These are phyloP conservation scores for Helotiales sp. DNA, from an alignment of 2,329 filamentous ascomycete genomes.

Conservation along the genomic window DNA sequence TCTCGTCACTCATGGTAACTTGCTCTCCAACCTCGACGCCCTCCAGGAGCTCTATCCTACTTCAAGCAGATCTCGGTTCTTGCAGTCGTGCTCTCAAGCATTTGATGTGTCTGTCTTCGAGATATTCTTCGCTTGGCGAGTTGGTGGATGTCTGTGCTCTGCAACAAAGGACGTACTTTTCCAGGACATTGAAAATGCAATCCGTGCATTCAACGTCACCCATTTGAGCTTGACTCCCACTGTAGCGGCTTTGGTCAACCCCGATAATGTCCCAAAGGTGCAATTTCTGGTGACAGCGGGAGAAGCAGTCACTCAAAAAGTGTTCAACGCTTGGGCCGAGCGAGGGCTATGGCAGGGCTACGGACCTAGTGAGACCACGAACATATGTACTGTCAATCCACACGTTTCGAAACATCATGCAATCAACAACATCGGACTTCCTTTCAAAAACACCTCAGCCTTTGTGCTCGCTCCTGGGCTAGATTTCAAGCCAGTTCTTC, in stretches of 20 bases:
- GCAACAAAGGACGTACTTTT: constrained; percentile 74
- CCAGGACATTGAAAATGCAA: constrained; percentile 66
- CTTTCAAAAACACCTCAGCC: constrained; percentile 71
- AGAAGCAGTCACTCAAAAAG: constrained; percentile 73
- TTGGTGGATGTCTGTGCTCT: constrained; percentile 76
- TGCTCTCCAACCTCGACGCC: constrained; percentile 72
- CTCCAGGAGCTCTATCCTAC: constrained; percentile 67
- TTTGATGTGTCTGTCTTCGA: constrained; percentile 91
- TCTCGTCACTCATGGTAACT: constrained; percentile 72
- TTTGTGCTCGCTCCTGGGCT: constrained; percentile 41
- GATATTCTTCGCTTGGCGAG: constrained; percentile 81
- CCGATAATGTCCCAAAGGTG: constrained; percentile 67
- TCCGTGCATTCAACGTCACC: constrained; percentile 64
- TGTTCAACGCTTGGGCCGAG: constrained; percentile 68
- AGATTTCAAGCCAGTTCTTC: constrained; percentile 56
- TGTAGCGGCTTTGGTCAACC: constrained; percentile 73
- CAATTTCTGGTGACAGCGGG: constrained; percentile 79
- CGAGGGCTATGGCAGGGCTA: constrained; percentile 76
- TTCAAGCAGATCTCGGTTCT: constrained; percentile 49
- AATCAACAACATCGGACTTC: constrained; percentile 74
- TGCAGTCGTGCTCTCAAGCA: constrained; percentile 81
- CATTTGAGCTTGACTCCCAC: constrained; percentile 87
- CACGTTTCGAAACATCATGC: constrained; percentile 57
- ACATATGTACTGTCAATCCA: constrained; percentile 76
- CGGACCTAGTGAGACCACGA: constrained; percentile 83